Conservation (phyloP, 257 asterid genomes). For the Sherardia arvensis region DNA sequence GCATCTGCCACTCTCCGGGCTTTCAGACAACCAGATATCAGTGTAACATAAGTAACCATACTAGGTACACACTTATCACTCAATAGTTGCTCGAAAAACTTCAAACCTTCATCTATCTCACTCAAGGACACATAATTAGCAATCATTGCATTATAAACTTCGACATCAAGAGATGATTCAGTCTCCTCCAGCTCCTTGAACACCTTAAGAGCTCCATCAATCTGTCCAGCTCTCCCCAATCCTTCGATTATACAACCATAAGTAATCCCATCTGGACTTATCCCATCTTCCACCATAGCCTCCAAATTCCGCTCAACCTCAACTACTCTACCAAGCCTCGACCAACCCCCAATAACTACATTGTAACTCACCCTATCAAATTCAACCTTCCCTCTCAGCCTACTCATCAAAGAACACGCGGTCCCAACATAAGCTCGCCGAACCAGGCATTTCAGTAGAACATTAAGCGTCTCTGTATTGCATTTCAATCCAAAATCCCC, state of each 20-base stretch:
- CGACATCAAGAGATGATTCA: slow-evolving; percentile 25
- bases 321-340: slow-evolving; percentile 51
- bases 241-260: slow-evolving; percentile 56
- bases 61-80: slow-evolving; percentile 37
- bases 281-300: slow-evolving; percentile 65
- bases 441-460: slow-evolving; percentile 49
- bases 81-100: slow-evolving; percentile 45
- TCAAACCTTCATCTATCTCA: slow-evolving; percentile 50
- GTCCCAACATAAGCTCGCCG: slow-evolving; percentile 44
- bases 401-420: slow-evolving; percentile 51
- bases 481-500: slow-evolving; percentile 46
- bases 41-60: slow-evolving; percentile 48
- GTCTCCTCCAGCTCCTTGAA: slow-evolving; percentile 50
- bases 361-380: slow-evolving; percentile 42
- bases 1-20: slow-evolving; percentile 74
- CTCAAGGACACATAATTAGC: slow-evolving; percentile 40
- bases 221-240: slow-evolving; percentile 69
- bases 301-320: slow-evolving; percentile 54
- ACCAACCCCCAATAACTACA: slow-evolving; percentile 70
- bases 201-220: slow-evolving; percentile 49
- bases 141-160: slow-evolving; percentile 73
- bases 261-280: slow-evolving; percentile 52
- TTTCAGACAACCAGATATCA: slow-evolving; percentile 48
- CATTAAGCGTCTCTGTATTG: slow-evolving; percentile 36
- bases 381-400: slow-evolving; percentile 42